phyloP scores from a whole-genome alignment of 1,139 yeast genomes.

The Suhomyces yuchorum region DNA sequence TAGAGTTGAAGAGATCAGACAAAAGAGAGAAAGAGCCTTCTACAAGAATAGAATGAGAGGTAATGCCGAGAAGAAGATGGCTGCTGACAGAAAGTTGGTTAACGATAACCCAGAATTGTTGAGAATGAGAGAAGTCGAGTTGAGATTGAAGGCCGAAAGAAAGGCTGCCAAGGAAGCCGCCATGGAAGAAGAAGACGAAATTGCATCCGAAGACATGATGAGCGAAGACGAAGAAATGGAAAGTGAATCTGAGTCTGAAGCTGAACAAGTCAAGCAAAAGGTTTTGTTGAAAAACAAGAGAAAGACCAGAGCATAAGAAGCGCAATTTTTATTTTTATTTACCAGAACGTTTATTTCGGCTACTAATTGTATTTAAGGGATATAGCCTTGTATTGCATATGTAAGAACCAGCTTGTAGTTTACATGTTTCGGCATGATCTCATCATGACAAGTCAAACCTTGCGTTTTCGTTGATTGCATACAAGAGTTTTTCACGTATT shows the following conservation, averaged over 20 bases:
- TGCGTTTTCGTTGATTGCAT: slow-evolving; percentile 78
- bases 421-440: not conserved
- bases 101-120: slow-evolving; percentile 86
- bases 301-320: slow-evolving; percentile 26
- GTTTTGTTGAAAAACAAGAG: slow-evolving; percentile 78
- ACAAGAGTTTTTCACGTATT: slow-evolving; percentile 64
- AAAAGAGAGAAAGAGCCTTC: slow-evolving; percentile 96
- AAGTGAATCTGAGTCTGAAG: slow-evolving; percentile 43
- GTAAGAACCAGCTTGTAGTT: not conserved
- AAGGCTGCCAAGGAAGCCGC: slow-evolving; percentile 59
- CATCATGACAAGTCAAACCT: slow-evolving; percentile 75
- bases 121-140: slow-evolving; percentile 90
- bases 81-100: slow-evolving; percentile 84
- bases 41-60: slow-evolving; percentile 99
- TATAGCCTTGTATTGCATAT: slow-evolving; percentile 9
- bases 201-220: slow-evolving; percentile 40
- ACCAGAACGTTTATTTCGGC: slow-evolving; percentile 10
- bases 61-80: slow-evolving; percentile 83
- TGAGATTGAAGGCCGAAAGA: slow-evolving; percentile 78
- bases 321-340: not conserved
- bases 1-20: slow-evolving; percentile 93
- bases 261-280: slow-evolving; percentile 63
- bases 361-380: slow-evolving; percentile 12
- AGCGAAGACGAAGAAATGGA: slow-evolving; percentile 46
- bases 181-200: slow-evolving; percentile 46